Evolutionary conservation across 805 yeast species (phyloP).

Genomic region (Citeromyces matritensis): DNA sequence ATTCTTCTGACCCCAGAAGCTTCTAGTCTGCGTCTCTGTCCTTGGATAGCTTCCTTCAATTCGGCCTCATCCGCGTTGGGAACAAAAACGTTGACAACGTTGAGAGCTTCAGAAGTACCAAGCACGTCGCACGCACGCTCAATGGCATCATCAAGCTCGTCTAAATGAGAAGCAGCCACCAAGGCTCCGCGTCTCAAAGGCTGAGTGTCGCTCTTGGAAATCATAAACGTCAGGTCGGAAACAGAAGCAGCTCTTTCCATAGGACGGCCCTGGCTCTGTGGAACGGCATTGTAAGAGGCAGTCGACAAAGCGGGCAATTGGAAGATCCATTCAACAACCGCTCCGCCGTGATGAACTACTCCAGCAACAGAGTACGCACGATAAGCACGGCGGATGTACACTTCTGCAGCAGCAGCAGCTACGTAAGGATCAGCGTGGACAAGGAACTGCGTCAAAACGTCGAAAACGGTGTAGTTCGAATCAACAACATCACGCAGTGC

Average conservation of each 20-base stretch:
- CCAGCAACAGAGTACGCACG: constrained; percentile 86
- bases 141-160: constrained; percentile 79
- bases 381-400: constrained; percentile 91
- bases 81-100: constrained; percentile 74
- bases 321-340: constrained; percentile 80
- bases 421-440: constrained; percentile 75
- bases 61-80: constrained; percentile 54
- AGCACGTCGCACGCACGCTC: constrained; percentile 53
- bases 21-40: constrained; percentile 52
- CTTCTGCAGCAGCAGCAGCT: constrained; percentile 92
- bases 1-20: constrained; percentile 78
- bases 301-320: constrained; percentile 61
- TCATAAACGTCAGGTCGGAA: constrained; percentile 79
- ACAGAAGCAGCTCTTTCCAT: constrained; percentile 86
- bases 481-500: constrained; percentile 86
- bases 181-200: constrained; percentile 77
- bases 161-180: constrained; percentile 68
- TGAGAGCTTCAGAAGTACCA: constrained; percentile 30
- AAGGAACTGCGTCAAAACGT: constrained; percentile 86
- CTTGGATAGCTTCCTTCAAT: constrained; percentile 45
- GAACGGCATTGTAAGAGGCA: constrained; percentile 63
- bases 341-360: constrained; percentile 45
- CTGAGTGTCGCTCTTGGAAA: constrained; percentile 48
- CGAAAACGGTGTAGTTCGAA: constrained; percentile 91
- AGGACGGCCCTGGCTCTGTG: constrained; percentile 16